Evolutionary conservation across 257 asterid genomes (phyloP).

Genomic region (Salvia rosmarinus): DNA sequence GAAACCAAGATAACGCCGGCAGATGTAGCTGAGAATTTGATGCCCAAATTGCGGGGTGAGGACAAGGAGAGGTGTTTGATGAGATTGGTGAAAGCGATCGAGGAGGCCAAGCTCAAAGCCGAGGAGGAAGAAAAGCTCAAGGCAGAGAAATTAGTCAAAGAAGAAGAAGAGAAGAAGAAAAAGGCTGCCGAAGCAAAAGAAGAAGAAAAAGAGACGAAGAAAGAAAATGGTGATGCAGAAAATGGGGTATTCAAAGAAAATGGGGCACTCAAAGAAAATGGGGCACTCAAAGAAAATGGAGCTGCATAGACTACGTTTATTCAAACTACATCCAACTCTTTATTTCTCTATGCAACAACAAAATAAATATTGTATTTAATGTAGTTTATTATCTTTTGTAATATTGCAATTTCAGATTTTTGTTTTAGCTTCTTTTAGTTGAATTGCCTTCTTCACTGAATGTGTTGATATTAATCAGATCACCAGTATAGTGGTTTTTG

Average conservation of each 20-base stretch:
- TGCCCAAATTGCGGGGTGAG: conserved; percentile 50
- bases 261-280: not conserved
- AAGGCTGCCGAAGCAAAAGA: not conserved
- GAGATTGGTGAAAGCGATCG: conserved; percentile 47
- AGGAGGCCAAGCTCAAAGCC: conserved; percentile 42
- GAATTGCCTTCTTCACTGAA: too few species aligned
- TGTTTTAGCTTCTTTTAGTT: too few species aligned
- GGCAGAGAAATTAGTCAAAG: conserved; percentile 36
- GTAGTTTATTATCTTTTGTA: not conserved
- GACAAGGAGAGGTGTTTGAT: conserved; percentile 41
- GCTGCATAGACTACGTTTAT: not conserved
- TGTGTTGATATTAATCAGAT: not conserved
- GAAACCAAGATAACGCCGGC: conserved; percentile 48
- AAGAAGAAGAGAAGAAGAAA: conserved; percentile 27
- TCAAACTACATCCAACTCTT: too few species aligned
- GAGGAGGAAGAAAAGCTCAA: conserved; percentile 41
- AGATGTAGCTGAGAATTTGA: conserved; percentile 57
- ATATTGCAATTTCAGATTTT: too few species aligned
- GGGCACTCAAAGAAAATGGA: conserved; percentile 31
- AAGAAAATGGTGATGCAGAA: not conserved
- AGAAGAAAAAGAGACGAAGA: not conserved
- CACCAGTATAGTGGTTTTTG: too few species aligned
- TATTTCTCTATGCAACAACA: not conserved
- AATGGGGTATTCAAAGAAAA: not conserved
- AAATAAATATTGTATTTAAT: not conserved